Percentiles rank a stretch among this genome's conserved stretches.
Conservation (phyloP, 805 yeast species). For the Hanseniaspora lachancei region DNA sequence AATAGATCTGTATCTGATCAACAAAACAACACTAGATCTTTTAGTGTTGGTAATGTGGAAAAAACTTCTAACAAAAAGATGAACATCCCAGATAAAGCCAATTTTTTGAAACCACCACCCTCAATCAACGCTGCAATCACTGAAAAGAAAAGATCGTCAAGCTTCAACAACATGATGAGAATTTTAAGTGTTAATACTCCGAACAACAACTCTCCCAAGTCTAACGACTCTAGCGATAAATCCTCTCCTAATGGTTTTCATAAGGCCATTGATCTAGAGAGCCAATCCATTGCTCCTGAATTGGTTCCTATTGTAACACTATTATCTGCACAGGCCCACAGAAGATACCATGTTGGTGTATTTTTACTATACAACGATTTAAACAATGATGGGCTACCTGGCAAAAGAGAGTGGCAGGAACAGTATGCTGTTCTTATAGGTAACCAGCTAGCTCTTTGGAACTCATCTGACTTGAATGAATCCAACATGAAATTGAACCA, state of each 20-base stretch:
- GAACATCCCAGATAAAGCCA: neutral
- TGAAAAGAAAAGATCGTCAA: constrained; percentile 8
- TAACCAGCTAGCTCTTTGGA: constrained; percentile 86
- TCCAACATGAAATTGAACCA: constrained; percentile 31
- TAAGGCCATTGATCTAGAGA: constrained; percentile 12
- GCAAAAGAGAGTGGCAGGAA: constrained; percentile 76
- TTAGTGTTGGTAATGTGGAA: constrained; percentile 4
- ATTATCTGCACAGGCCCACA: constrained; percentile 57
- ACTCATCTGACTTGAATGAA: constrained; percentile 48
- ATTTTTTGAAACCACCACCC: constrained; percentile 6
- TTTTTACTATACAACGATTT: constrained; percentile 62
- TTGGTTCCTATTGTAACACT: constrained; percentile 58
- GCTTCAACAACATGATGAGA: constrained; percentile 12
- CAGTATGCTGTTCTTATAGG: constrained; percentile 88
- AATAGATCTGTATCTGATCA: constrained; percentile 9
- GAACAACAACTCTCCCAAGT: neutral
- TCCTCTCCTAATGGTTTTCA: constrained; percentile 7
- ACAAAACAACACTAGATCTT: neutral
- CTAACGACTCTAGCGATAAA: neutral
- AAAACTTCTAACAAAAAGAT: neutral
- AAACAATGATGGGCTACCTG: constrained; percentile 75
- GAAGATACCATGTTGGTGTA: constrained; percentile 65
- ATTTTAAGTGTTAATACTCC: constrained; percentile 4
- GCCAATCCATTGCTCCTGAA: constrained; percentile 26
- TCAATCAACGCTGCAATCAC: constrained; percentile 1